Evolutionary conservation across 2,329 filamentous ascomycete species (phyloP).

Genomic region (Monosporascus sp.): DNA sequence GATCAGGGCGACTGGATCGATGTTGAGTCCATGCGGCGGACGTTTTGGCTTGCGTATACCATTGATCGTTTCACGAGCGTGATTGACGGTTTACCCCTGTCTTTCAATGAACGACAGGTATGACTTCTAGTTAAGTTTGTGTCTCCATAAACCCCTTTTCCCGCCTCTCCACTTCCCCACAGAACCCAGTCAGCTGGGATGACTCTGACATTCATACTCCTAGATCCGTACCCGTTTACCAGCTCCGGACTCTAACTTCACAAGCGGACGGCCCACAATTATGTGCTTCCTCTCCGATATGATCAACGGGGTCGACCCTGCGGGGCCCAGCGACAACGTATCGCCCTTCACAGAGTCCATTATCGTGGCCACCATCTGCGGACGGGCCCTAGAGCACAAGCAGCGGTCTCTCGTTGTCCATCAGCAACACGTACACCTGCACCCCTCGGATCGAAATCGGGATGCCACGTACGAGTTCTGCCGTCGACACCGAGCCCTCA

Average conservation of each 20-base stretch:
- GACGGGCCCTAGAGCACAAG: constrained; percentile 6
- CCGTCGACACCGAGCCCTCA: constrained; percentile 3
- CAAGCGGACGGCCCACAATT: constrained; percentile 1
- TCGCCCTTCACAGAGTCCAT: constrained; percentile 6
- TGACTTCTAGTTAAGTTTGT: too few relatives aligned
- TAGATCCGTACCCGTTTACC: constrained; percentile 8
- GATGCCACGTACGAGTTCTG: constrained; percentile 4
- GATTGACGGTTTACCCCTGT: constrained; percentile 3
- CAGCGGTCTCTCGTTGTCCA: neutral
- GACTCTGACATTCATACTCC: neutral
- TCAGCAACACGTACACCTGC: neutral
- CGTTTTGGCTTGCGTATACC: constrained; percentile 12
- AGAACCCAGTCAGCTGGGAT: too few relatives aligned
- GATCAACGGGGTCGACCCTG: neutral
- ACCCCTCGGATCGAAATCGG: neutral
- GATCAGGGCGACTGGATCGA: constrained; percentile 8
- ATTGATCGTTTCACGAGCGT: constrained; percentile 10
- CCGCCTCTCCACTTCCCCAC: too few relatives aligned
- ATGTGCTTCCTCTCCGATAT: constrained; percentile 5
- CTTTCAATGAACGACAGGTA: constrained; percentile 4
- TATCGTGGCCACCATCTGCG: constrained; percentile 6
- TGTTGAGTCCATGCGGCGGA: constrained; percentile 8
- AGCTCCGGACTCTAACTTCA: constrained; percentile 6
- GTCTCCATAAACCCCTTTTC: too few relatives aligned
- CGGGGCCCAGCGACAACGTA: constrained; percentile 1